phyloP scores from a whole-genome alignment of 2,329 filamentous ascomycete genomes.

The Fusarium zealandicum region DNA sequence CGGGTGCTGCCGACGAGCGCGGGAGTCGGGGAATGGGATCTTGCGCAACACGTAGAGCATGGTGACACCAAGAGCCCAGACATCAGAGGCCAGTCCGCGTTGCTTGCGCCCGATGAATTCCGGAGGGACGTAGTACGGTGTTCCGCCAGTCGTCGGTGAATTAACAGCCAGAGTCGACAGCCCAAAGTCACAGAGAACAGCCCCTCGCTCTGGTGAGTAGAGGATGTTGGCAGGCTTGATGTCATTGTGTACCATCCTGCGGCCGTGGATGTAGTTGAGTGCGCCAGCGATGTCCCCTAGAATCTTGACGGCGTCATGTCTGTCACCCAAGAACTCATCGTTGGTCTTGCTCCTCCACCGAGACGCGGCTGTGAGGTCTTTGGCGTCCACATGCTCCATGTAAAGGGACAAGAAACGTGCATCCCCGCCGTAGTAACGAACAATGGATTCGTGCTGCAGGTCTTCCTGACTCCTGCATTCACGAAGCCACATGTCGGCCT shows the following conservation, averaged over 20 bases:
- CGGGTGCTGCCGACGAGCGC: conserved; percentile 56
- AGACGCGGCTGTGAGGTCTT: conserved; percentile 58
- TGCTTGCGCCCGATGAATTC: conserved; percentile 65
- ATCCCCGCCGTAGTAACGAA: conserved; percentile 65
- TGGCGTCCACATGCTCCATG: conserved; percentile 67
- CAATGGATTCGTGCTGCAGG: conserved; percentile 64
- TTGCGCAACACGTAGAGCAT: conserved; percentile 67
- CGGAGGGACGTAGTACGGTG: conserved; percentile 67
- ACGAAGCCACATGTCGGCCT: conserved; percentile 67
- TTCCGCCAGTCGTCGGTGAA: conserved; percentile 60
- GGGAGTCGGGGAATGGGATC: conserved; percentile 62
- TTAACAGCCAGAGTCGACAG: conserved; percentile 58
- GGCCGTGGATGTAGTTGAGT: conserved; percentile 63
- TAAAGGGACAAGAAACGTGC: conserved; percentile 66
- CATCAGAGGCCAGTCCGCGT: conserved; percentile 63
- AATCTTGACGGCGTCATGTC: conserved; percentile 59
- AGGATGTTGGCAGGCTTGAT: conserved; percentile 69
- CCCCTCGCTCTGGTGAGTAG: conserved; percentile 64
- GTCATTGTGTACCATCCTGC: conserved; percentile 65
- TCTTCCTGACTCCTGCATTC: conserved; percentile 64
- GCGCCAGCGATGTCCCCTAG: conserved; percentile 62
- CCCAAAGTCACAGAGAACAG: conserved; percentile 68
- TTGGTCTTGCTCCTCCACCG: conserved; percentile 57
- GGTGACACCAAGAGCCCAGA: conserved; percentile 66
- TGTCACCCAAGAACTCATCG: conserved; percentile 59